Evolutionary conservation across 2,329 filamentous ascomycete genomes (phyloP), one percentile per base, ranked within the genome.

Genomic region (Cadophora malorum): DNA sequence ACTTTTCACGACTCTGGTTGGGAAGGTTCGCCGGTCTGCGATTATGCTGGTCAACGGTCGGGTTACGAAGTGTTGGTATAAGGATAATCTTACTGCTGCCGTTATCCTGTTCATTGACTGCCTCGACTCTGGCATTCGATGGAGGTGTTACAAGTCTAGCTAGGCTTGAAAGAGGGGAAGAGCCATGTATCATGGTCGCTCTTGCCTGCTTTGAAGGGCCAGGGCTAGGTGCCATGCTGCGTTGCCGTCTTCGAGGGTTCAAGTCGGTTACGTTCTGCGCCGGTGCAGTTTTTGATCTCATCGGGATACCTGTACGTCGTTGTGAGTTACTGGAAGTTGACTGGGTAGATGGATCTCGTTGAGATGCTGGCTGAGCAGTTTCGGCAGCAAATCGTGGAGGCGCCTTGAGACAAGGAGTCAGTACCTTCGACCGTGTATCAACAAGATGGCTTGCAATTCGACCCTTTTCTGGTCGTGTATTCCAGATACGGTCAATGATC

Each of bases 21-120:
- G n/a, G 33, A 23, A 23, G 6, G n/a, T 41, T n/a, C 21, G 55
- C n/a, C 55, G n/a, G n/a, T 41, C 55, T 59, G 33, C 55, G 55
- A 16, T 41, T 41, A 59, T 59, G 12, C n/a, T 59, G 35, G 55
- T 59, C 33, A 59, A 59, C 9, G 25, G 31, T 6, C 12, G 33
- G 33, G 12, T 12, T 25, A 25, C 21, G 55, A 38, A 41, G 33
- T 12, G 41, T n/a, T 41, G 31, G 35, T 16, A 7, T 4, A 14
- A 35, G 33, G 12, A 23, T 59, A 9, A 9, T 59, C 55, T 25
- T 59, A 41, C 55, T 41, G 8, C n/a, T 59, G 35, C 9, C 35
- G 35, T 38, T 35, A 21, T 45, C 21, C n/a, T 38, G n/a, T 16
- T 41, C 9, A 14, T 25, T 38, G 10, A 38, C 55, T 23, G 55